Base-by-base conservation (phyloP, 169 alveolate species). In the Plasmodium falciparum region DNA sequence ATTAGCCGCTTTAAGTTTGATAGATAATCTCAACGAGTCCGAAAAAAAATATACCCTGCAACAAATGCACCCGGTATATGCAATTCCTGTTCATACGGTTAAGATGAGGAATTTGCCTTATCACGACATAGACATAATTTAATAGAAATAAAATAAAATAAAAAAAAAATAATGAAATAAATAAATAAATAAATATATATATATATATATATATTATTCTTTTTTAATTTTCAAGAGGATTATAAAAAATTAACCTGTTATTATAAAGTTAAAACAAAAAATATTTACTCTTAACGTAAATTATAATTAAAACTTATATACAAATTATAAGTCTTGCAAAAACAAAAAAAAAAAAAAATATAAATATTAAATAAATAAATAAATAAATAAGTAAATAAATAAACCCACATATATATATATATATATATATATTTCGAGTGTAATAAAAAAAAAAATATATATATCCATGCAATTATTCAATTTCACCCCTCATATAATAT, bases 1-100 rank as follows among this genome's bases (percentile, higher is more conserved):
- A 22, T 88, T 97, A 2, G 97, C 99, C 29, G 99, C 99, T 8
- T 88, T 98, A 8, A 95, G 98, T 54, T 92, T 98, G 70, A 95
- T 96, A 91, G 89, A 76, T 54, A 65, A 76, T 20, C 67, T 59
- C 76, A 52, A 56, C 24, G 17, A 54, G 22, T 62, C 74, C 56
- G 86, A 73, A 33, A 58, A 72, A 13, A 15, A 24, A 50, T 66
- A 47, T 59, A 59, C 33, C 9, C 83, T 93, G 8, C 22, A 52
- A 15, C 72, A 26, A 74, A 73, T 93, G 66, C 95, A 91, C 69
- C 95, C 96, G 3, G 74, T 78, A 24, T 93, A 93, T 63, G 95
- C 96, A 8, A 93, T 93, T 22, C 93, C 96, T 5, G 17, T 89
- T 17, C 45, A 52, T 12, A 78, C 86, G 8, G 72, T 90, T 3